phyloP scores from a whole-genome alignment of 805 yeast genomes.

The Saccharomycopsis sp. region DNA sequence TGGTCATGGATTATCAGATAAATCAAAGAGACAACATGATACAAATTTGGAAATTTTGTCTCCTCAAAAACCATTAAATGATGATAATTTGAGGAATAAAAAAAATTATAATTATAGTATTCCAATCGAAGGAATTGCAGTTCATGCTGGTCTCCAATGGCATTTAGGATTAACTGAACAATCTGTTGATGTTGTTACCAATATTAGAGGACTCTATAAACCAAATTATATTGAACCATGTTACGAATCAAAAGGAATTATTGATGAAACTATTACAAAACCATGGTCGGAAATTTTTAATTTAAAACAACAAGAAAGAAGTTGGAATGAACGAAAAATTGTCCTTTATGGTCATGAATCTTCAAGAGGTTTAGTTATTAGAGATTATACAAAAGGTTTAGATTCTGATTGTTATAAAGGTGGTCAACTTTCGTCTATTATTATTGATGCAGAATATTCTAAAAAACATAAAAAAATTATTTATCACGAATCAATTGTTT shows the following conservation, averaged over 20 bases:
- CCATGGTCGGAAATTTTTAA: conserved; percentile 56
- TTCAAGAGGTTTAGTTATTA: conserved; percentile 54
- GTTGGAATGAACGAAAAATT: conserved; percentile 20
- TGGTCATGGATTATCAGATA: conserved; percentile 9
- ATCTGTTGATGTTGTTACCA: conserved; percentile 50
- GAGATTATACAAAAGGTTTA: conserved; percentile 63
- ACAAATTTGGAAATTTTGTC: no score
- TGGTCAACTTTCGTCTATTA: conserved; percentile 51
- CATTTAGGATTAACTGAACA: conserved; percentile 35
- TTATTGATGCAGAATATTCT: neutral
- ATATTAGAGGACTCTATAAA: conserved; percentile 58
- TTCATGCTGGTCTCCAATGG: conserved; percentile 79
- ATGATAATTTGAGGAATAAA: conserved; percentile 1
- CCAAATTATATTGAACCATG: conserved; percentile 42
- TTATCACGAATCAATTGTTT: neutral
- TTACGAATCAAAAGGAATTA: conserved; percentile 17
- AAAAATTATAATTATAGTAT: conserved; percentile 20
- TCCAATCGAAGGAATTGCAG: conserved; percentile 40
- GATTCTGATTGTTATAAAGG: conserved; percentile 82
- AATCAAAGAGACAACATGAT: neutral
- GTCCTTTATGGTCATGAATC: conserved; percentile 91
- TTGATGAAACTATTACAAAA: conserved; percentile 22
- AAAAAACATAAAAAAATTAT: neutral
- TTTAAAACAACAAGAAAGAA: conserved; percentile 26
- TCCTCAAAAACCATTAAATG: neutral